Conservation (phyloP, 2,329 filamentous ascomycete genomes). For the Talaromyces sp. region DNA sequence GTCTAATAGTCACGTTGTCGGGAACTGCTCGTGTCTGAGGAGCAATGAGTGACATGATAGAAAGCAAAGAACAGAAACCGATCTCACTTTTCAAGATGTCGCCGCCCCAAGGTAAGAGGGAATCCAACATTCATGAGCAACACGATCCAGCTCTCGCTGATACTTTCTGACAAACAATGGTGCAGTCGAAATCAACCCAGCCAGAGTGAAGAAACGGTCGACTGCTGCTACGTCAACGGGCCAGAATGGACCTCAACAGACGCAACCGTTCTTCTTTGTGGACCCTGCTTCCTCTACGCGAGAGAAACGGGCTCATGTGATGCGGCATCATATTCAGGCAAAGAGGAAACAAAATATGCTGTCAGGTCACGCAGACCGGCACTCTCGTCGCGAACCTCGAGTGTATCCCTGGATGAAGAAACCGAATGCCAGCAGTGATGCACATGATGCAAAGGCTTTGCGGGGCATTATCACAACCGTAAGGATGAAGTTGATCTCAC, state of each 20-base stretch:
- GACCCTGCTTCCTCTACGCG: slow-evolving; percentile 39
- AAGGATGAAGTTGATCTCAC: not conserved
- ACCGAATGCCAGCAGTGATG: slow-evolving; percentile 6
- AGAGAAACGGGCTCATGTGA: slow-evolving; percentile 44
- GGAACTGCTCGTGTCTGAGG: not conserved
- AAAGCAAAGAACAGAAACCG: not conserved
- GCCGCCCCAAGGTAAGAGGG: slow-evolving; percentile 8
- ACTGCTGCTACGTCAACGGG: slow-evolving; percentile 18
- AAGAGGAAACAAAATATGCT: slow-evolving; percentile 35
- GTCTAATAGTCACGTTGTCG: not conserved
- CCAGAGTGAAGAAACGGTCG: slow-evolving; percentile 29
- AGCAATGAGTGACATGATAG: not conserved
- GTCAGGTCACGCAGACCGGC: slow-evolving; percentile 22
- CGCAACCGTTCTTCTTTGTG: slow-evolving; percentile 41
- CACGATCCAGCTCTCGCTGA: slow-evolving; percentile 2
- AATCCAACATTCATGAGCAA: no score
- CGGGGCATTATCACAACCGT: not conserved
- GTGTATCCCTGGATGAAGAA: slow-evolving; percentile 28
- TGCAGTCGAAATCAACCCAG: slow-evolving; percentile 15
- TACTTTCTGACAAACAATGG: not conserved
- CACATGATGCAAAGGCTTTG: not conserved
- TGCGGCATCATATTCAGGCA: slow-evolving; percentile 44
- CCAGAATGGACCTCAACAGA: slow-evolving; percentile 21
- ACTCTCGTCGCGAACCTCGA: slow-evolving; percentile 19
- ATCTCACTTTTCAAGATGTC: not conserved